Evolutionary conservation across 108 stramenopile species (phyloP), one percentile per base, ranked within the genome.

Genomic region (Cylindrotheca closterium): DNA sequence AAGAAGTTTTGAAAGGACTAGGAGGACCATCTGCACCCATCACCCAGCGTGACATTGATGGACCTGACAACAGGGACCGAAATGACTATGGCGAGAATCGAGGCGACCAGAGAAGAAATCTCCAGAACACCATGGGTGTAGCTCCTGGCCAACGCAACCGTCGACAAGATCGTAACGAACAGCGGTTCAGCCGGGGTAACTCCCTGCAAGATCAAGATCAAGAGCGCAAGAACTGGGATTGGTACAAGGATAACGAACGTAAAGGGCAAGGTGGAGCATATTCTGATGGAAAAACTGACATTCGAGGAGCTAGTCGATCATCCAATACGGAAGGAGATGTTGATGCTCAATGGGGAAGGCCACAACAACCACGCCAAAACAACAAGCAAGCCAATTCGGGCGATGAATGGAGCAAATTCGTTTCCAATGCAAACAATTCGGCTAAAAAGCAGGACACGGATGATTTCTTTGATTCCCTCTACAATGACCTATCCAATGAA

Each of bases 401-500:
- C 32, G 65, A 74, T 30, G 75, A 79, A 52, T 81, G 77, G 81
- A 82, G 78, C 28, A 53, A 76, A 58, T 78, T 81, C 55, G 77
- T 74, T 24, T 70, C 73, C 42, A 64, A 46, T 37, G 49, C 10
- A 15, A 62, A 49, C 51, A 69, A 37, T 54, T 52, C 49, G 2
- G 51, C 67, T 23, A 55, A 4, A 48, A 29, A 47, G 29, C 63
- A 68, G 10, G 67, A 73, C 21, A 81, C 82, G 18, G 84, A 88
- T 57, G 87, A 88, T 73, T 92, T 92, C 58, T 92, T 92, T 67
- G 65, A 81, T 4, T 84, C 82, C 32, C 75, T 92, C 1, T 82
- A 86, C 75, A 59, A 71, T 22, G 91, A 88, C 47, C 71, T 92
- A n/a, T 85, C 84, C 2, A 72, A 78, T 7, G 83, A 82, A 29